Base-by-base conservation (phyloP, 2,329 filamentous ascomycete species). In the Chaetomiaceae sp. region DNA sequence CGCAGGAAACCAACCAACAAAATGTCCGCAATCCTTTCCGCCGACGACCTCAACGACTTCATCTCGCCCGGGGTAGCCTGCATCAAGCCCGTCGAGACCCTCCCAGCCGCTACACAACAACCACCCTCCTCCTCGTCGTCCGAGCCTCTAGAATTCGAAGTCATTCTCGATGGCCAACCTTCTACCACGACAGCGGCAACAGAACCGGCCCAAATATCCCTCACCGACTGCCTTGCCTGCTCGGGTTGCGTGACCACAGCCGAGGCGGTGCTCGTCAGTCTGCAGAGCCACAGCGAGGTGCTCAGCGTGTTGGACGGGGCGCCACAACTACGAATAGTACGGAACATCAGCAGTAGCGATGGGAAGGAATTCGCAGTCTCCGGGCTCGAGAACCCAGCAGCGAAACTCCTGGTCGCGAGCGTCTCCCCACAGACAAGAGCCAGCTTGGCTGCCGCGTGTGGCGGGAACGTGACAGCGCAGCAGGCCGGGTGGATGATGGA, bases 1-100 rank as follows among this genome's bases (percentile, higher is more conserved):
- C n/a, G n/a, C n/a, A n/a, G n/a, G 25, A 29, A 27, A 36, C 16
- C 38, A 20, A 46, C 41, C 61, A 76, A 69, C 58, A n/a, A n/a
- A n/a, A 99, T 99, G 94, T 96, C 90, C 68, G 94, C 94, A 58
- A 99, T 99, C 65, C 86, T 99, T 65, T 97, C 91, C 52, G 86
- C 87, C 65, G 92, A 99, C 75, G 91, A 96, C 70, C 79, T 99
- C 57, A 99, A 99, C 77, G 94, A 99, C 77, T 99, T 99, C 75
- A 99, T 99, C 68, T 94, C 89, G 53, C 94, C 94, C 13, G 91
- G 92, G 58, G 91, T 99, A 66, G 94, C 94, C 58, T 99, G 94
- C 73, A 97, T 99, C 71, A 97, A 99, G 67, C 94, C 94, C 25
- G 80, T 99, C 67, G 94, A 99, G 71, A 95, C 90, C 2, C 81